Conservation (phyloP, 208 protist species). For the Trypanosoma conorhini region DNA sequence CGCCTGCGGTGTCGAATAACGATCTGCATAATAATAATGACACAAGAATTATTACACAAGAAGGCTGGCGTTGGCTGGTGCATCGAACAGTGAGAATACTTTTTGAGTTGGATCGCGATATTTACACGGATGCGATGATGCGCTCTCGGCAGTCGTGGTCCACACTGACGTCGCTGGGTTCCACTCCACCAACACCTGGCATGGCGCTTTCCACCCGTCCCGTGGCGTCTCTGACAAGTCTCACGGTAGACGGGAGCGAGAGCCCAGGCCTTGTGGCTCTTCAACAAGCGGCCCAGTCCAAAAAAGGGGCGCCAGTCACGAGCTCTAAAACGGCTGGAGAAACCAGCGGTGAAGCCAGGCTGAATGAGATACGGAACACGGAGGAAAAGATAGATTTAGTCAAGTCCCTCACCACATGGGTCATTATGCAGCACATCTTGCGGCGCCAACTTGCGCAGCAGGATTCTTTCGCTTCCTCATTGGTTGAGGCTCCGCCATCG, state of each 20-base stretch:
- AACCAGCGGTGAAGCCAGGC: neutral
- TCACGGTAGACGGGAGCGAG: neutral
- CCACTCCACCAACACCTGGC: constrained; percentile 3
- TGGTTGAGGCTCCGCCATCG: neutral
- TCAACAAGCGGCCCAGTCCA: neutral
- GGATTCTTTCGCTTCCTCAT: neutral
- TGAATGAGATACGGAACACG: constrained; percentile 2
- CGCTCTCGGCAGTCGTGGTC: constrained; percentile 1
- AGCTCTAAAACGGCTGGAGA: neutral
- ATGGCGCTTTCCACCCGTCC: neutral
- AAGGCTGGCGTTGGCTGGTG: constrained; percentile 31
- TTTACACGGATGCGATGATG: constrained; percentile 30
- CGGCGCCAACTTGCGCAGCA: constrained; percentile 40
- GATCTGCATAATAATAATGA: neutral
- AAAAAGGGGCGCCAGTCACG: neutral
- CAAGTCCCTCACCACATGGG: constrained; percentile 66
- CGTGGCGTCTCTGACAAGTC: neutral
- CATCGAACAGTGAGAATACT: constrained; percentile 43
- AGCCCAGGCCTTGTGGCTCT: neutral
- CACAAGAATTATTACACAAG: constrained; percentile 9
- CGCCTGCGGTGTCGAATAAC: neutral
- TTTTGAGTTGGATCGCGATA: constrained; percentile 45
- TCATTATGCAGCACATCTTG: constrained; percentile 59
- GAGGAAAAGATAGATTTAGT: constrained; percentile 55
- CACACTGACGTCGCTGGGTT: neutral